Percentiles rank a stretch among this genome's conserved stretches.
These are phyloP conservation scores for Didymella lethalis DNA, from an alignment of 2,329 filamentous ascomycete species.

Conservation along the genomic window DNA sequence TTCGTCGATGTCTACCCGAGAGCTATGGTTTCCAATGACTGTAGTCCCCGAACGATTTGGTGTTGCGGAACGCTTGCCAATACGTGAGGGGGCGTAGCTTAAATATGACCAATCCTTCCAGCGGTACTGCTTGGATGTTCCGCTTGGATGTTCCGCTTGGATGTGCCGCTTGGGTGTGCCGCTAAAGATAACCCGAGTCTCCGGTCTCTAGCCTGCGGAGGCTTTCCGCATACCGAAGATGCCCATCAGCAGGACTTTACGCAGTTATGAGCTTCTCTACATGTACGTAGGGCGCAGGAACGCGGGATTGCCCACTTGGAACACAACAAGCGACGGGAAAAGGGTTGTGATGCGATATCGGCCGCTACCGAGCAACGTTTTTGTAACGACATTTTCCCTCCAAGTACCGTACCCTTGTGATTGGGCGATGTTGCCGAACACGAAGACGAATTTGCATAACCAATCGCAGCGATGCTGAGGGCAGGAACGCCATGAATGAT, in stretches of 20 bases:
- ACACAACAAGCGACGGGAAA: conserved; percentile 21
- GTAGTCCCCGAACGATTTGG: conserved; percentile 25
- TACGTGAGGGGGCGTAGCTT: conserved; percentile 22
- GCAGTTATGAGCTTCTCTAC: conserved; percentile 6
- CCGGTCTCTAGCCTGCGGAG: conserved; percentile 11
- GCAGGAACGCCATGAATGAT: not conserved
- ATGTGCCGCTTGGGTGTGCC: conserved; percentile 14
- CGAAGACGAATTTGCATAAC: conserved; percentile 20
- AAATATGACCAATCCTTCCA: conserved; percentile 26
- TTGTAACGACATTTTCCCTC: conserved; percentile 10
- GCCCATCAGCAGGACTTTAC: conserved; percentile 4
- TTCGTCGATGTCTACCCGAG: conserved; percentile 16
- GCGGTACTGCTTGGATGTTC: conserved; percentile 15
- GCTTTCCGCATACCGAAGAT: not conserved
- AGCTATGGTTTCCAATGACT: conserved; percentile 13
- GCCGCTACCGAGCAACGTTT: conserved; percentile 26
- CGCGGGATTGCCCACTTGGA: conserved; percentile 6
- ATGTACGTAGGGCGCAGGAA: conserved; percentile 6
- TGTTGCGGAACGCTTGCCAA: conserved; percentile 7
- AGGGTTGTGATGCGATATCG: conserved; percentile 30
- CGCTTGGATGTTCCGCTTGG: not conserved
- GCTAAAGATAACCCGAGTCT: conserved; percentile 7
- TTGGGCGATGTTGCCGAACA: conserved; percentile 25
- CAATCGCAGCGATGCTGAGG: not conserved
- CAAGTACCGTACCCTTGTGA: conserved; percentile 15